Percentiles rank a stretch among this genome's conserved stretches.
Evolutionary conservation across 2,329 filamentous ascomycete species (phyloP).

Genomic region (Fusarium sp.): DNA sequence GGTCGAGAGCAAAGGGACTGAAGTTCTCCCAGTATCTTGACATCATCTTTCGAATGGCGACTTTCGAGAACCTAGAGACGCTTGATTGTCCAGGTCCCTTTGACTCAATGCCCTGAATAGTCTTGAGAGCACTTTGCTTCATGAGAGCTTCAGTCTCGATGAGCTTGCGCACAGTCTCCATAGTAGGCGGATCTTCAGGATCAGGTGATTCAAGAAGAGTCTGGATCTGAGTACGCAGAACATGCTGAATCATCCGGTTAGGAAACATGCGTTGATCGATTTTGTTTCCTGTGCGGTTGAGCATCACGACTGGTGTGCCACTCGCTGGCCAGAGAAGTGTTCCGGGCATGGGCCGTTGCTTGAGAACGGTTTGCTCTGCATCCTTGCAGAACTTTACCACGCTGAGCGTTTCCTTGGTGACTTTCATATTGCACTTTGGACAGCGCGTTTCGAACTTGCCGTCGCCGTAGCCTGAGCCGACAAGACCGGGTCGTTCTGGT

Average conservation of each 20-base stretch:
- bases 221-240: slow-evolving; percentile 58
- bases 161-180: slow-evolving; percentile 63
- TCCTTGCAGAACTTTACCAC: slow-evolving; percentile 70
- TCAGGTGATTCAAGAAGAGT: slow-evolving; percentile 51
- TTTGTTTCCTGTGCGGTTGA: not conserved
- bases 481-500: slow-evolving; percentile 45
- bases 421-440: slow-evolving; percentile 58
- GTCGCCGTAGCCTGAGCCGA: slow-evolving; percentile 72
- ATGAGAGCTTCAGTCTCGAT: slow-evolving; percentile 60
- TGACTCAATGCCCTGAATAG: slow-evolving; percentile 33
- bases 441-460: slow-evolving; percentile 65
- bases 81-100: not conserved
- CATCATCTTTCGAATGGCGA: slow-evolving; percentile 75
- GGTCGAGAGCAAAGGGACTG: slow-evolving; percentile 73
- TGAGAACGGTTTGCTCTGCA: slow-evolving; percentile 56
- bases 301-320: slow-evolving; percentile 58
- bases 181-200: slow-evolving; percentile 52
- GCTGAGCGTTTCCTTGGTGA: slow-evolving; percentile 68
- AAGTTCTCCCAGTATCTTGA: slow-evolving; percentile 76
- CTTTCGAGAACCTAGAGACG: slow-evolving; percentile 46
- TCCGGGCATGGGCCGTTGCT: slow-evolving; percentile 71
- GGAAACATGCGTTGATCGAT: slow-evolving; percentile 61
- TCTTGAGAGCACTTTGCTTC: slow-evolving; percentile 43
- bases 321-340: slow-evolving; percentile 68
- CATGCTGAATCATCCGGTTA: slow-evolving; percentile 65